Evolutionary conservation across 805 yeast species (phyloP).

Genomic region (Brettanomyces sp.): DNA sequence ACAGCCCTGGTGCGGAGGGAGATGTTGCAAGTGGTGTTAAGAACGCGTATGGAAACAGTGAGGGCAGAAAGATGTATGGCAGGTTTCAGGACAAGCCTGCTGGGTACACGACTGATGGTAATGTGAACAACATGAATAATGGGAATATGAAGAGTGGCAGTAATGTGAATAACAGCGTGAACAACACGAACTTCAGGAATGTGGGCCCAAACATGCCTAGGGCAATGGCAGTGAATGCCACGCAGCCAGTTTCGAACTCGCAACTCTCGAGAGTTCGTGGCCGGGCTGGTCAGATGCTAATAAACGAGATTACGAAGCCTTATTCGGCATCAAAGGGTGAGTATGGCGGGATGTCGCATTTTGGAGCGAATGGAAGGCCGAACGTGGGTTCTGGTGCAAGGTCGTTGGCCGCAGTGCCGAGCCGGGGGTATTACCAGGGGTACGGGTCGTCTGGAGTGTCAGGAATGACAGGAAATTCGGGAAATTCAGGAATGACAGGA

Average conservation of each 20-base stretch:
- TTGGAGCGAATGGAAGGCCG: too few species aligned
- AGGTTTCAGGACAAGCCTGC: neutral
- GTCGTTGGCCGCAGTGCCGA: too few species aligned
- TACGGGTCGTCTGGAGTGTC: too few species aligned
- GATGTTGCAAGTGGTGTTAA: neutral
- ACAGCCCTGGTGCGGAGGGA: too few species aligned
- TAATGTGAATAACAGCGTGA: too few species aligned
- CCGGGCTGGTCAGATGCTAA: constrained; percentile 6
- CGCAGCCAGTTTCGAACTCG: neutral
- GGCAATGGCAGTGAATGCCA: neutral
- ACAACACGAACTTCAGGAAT: neutral
- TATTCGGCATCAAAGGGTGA: constrained; percentile 9
- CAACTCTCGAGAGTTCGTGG: neutral
- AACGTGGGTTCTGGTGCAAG: too few species aligned
- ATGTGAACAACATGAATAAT: neutral
- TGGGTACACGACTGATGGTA: neutral
- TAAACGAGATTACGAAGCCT: constrained; percentile 25
- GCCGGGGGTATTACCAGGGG: too few species aligned
- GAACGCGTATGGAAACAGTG: too few species aligned
- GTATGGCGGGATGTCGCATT: constrained; percentile 14
- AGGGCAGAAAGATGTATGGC: too few species aligned
- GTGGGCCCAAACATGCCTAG: neutral
- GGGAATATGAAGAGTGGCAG: too few species aligned
- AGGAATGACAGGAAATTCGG: too few species aligned
- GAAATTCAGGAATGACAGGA: too few species aligned